Evolutionary conservation across 768 basidiomycete species (phyloP).

Genomic region (Panellus pusillus): DNA sequence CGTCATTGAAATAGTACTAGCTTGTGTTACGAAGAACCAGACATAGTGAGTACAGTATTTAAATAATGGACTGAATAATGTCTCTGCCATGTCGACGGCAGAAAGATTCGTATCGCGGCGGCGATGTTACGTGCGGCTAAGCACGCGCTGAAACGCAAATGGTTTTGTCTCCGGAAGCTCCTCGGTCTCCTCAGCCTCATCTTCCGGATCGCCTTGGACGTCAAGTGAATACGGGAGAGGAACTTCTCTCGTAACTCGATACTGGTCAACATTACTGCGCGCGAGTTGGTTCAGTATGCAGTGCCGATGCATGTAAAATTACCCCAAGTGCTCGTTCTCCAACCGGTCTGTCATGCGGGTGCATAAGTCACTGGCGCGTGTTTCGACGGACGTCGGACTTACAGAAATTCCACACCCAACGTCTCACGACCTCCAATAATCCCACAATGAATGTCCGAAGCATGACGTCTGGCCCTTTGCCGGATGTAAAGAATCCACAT

Average conservation of each 20-base stretch:
- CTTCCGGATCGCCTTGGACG: constrained; percentile 10
- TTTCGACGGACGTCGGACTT: constrained; percentile 29
- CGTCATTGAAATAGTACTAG: constrained; percentile 60
- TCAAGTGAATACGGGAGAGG: constrained; percentile 77
- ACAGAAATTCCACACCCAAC: constrained; percentile 95
- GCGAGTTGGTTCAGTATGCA: too few species aligned
- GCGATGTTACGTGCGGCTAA: not conserved
- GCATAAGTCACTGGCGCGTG: not conserved
- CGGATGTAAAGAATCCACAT: constrained; percentile 79
- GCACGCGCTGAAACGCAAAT: not conserved
- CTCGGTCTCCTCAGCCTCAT: not conserved
- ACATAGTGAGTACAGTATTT: too few species aligned
- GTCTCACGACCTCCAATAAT: constrained; percentile 72
- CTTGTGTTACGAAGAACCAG: not conserved
- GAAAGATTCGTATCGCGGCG: not conserved
- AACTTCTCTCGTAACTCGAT: constrained; percentile 83
- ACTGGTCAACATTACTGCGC: constrained; percentile 76
- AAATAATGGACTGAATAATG: not conserved
- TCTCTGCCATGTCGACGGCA: not conserved
- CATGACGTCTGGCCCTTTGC: constrained; percentile 43
- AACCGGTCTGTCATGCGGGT: constrained; percentile 54
- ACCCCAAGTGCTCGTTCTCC: constrained; percentile 88
- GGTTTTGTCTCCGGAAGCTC: not conserved
- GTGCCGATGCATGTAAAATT: too few species aligned
- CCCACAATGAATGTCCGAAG: constrained; percentile 68